Percentiles rank a stretch among this genome's conserved stretches.
These are phyloP conservation scores for Diphasiastrum complanatum DNA, from an alignment of 83 land plant genomes.

Conservation along the genomic window DNA sequence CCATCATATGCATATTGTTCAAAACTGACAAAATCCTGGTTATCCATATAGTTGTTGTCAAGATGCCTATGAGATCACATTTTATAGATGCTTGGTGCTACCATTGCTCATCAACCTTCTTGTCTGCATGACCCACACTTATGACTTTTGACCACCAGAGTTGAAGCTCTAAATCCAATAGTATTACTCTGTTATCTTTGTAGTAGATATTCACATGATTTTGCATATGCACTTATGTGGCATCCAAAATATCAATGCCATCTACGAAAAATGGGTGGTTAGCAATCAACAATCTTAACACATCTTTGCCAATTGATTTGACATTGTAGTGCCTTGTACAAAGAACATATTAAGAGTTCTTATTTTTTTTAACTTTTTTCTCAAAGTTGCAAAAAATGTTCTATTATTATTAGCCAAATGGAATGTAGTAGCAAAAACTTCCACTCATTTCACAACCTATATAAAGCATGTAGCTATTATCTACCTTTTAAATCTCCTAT, in stretches of 20 bases:
- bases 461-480: too few relatives aligned
- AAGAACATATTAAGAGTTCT: too few relatives aligned
- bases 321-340: slow-evolving; percentile 59
- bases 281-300: slow-evolving; percentile 44
- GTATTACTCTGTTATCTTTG: slow-evolving; percentile 15
- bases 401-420: too few relatives aligned
- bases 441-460: too few relatives aligned
- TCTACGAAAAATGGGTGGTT: slow-evolving; percentile 68
- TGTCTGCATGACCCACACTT: slow-evolving; percentile 55
- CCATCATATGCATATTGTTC: slow-evolving; percentile 66
- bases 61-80: slow-evolving; percentile 26
- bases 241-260: slow-evolving; percentile 64
- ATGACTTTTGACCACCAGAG: slow-evolving; percentile 69
- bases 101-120: slow-evolving; percentile 58
- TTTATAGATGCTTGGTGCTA: slow-evolving; percentile 47
- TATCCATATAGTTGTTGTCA: slow-evolving; percentile 66
- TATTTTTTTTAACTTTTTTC: too few relatives aligned
- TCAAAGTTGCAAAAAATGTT: too few relatives aligned
- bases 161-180: slow-evolving; percentile 50
- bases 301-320: slow-evolving; percentile 53
- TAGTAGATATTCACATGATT: slow-evolving; percentile 56
- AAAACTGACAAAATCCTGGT: slow-evolving; percentile 73
- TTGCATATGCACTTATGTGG: slow-evolving; percentile 47
- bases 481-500: too few relatives aligned
- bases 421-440: too few relatives aligned